Evolutionary conservation across 306 rosid species (phyloP), one percentile per base, ranked within the genome.

Genomic region (Cyamopsis tetragonoloba): DNA sequence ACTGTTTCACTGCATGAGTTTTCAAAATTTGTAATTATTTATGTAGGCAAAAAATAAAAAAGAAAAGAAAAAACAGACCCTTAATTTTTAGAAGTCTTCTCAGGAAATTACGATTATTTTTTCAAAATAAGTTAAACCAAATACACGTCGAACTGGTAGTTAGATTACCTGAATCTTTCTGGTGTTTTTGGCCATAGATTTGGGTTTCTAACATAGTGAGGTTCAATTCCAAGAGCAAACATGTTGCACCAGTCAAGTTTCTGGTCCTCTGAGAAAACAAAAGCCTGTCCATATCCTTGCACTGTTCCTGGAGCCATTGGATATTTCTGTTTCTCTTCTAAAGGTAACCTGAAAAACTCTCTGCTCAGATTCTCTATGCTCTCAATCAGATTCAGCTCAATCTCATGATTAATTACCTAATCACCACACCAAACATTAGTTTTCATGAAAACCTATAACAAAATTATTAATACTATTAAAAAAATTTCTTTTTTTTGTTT

Each of bases 221-320:
- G 99, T 73, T 75, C 75, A 77, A 95, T 60, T 68, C 90, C 99
- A 70, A 95, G 90, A 77, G 99, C 97, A 79, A 90, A 88, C 99
- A 95, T 95, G 81, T 95, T 90, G 77, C 97, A 90, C 97, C 99
- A 95, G 31, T 95, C 99, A 32, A 95, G 72, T 71, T 95, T 95
- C 38, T 95, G 99, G 68, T 90, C 90, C 85, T 95, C 96, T 48
- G 99, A 95, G 81, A 95, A 83, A 66, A 95, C 91, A 80, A 95
- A 95, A 39, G 99, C 99, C 41, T 95, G 97, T 13, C 99, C 99
- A 56, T 95, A 95, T 32, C 97, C 97, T 72, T 95, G 99, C 46
- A 90, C 79, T 26, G 95, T 90, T 31, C 99, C 96, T 0, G 97
- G 99, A 57, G 79, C 84, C 95, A 95, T 86, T 22, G 85, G 83